These are phyloP conservation scores for Vachellia collinsii DNA, from an alignment of 306 rosid genomes.

Conservation along the genomic window DNA sequence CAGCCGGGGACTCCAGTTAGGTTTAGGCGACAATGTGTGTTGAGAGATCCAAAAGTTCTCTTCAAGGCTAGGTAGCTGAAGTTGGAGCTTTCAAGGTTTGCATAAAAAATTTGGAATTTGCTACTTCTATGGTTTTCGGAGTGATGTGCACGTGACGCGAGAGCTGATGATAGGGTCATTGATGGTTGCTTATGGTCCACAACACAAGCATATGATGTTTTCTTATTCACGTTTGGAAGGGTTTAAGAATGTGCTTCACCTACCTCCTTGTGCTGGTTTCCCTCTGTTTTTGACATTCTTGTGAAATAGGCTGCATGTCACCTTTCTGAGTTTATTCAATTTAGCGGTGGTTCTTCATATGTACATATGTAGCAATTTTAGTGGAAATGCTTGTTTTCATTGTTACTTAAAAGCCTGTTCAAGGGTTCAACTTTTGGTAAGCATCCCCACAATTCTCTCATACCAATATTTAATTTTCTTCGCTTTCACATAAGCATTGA, in stretches of 20 bases:
- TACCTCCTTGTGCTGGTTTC: neutral
- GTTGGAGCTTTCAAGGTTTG: neutral
- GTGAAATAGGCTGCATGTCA: neutral
- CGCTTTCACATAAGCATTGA: neutral
- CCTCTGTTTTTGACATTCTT: neutral
- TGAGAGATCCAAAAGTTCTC: neutral
- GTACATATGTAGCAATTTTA: conserved; percentile 10
- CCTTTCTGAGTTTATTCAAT: neutral
- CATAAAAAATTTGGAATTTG: neutral
- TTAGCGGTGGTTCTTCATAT: neutral
- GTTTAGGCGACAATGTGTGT: conserved; percentile 32
- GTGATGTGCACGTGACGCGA: neutral
- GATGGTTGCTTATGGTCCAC: neutral
- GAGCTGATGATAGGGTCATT: neutral
- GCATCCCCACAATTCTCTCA: neutral
- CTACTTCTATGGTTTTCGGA: conserved; percentile 7
- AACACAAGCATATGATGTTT: neutral
- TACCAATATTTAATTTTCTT: neutral
- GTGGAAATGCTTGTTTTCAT: conserved; percentile 20
- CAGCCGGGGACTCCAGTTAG: conserved; percentile 48
- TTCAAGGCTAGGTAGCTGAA: neutral
- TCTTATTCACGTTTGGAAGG: neutral
- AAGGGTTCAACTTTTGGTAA: neutral
- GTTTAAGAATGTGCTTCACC: neutral
- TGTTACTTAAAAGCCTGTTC: neutral